These are phyloP conservation scores for Cryphonectria parasitica DNA, from an alignment of 2,329 filamentous ascomycete species.

Conservation along the genomic window DNA sequence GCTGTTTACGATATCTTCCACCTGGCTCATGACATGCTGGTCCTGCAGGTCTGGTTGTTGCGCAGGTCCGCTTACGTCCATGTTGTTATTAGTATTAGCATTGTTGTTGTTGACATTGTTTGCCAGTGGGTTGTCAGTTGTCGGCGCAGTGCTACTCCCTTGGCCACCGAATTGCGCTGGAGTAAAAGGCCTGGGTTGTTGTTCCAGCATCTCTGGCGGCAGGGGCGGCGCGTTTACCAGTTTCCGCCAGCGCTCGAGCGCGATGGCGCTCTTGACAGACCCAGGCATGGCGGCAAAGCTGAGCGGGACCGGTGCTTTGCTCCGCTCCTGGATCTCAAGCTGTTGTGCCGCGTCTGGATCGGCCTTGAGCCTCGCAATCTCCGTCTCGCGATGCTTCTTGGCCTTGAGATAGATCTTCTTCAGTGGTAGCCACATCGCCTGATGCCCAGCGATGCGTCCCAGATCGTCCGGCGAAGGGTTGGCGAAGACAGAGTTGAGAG, in stretches of 20 bases:
- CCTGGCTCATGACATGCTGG: conserved; percentile 34
- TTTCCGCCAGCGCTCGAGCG: conserved; percentile 56
- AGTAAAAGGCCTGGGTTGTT: neutral
- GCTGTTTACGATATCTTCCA: conserved; percentile 45
- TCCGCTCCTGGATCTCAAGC: conserved; percentile 54
- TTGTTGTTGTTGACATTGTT: neutral
- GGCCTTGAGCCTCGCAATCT: conserved; percentile 52
- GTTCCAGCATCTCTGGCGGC: conserved; percentile 21
- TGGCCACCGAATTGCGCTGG: neutral
- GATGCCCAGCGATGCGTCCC: conserved; percentile 49
- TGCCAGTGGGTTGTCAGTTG: conserved; percentile 4
- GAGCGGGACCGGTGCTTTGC: conserved; percentile 44
- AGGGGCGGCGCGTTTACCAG: conserved; percentile 44
- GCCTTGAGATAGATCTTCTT: conserved; percentile 59
- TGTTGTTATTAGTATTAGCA: neutral
- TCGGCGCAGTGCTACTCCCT: neutral
- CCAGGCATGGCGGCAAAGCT: conserved; percentile 54
- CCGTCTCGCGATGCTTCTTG: conserved; percentile 53
- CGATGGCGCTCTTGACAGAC: conserved; percentile 49
- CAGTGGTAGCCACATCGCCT: conserved; percentile 57
- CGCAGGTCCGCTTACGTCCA: conserved; percentile 21
- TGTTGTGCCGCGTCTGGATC: conserved; percentile 53
- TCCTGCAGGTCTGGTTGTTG: conserved; percentile 21
- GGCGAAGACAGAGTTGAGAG: conserved; percentile 37
- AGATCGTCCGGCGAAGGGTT: conserved; percentile 46